Base-by-base conservation (phyloP, 1,284 basidiomycete genomes). In the Stygiomarasmius scandens region DNA sequence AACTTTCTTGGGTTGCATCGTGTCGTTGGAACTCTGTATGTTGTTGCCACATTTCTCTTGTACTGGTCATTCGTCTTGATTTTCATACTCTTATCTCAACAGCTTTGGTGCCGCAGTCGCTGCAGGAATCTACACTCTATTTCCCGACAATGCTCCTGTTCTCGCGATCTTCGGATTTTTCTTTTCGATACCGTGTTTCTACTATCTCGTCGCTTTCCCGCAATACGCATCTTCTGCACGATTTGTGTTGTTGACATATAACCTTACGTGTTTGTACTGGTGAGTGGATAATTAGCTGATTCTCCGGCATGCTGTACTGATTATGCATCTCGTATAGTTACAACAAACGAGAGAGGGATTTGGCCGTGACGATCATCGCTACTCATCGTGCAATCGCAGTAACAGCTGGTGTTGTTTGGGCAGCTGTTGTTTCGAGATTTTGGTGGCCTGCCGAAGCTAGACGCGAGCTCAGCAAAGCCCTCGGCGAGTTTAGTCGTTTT, bases 391-490 rank as follows among this genome's bases (percentile, higher is more conserved):
- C 89, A 0, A 68, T 89, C 2, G 84, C 94, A 22, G 96, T 99
- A n/a, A 89, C 84, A 0, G 81, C 85, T 5, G 96, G 96, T 14
- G 93, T 96, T 0, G 70, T 96, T 0, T 98, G 93, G 90, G 95
- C 95, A 0, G 84, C 88, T 2, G 72, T 97, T 25, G 86, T 98
- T 12, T 95, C 93, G 5, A 81, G 93, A 49, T 89, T 91, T 62
- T 94, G 95, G 87, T 98, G 96, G 95, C 96, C 96, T 1, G 86
- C 92, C 20, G 96, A 97, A 68, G 96, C 96, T 0, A 78, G 96
- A 53, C 79, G 91, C 27, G 95, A 98, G 73, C 78, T 99, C 2
- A 86, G 90, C 41, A 86, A 87, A 59, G 90, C 86, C 0, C 79
- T 98, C 3, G 90, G 93, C 74, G 94, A 98, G 93, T 92, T 38